Conservation (phyloP, 1,284 basidiomycete genomes). For the Naganishia sp. region DNA sequence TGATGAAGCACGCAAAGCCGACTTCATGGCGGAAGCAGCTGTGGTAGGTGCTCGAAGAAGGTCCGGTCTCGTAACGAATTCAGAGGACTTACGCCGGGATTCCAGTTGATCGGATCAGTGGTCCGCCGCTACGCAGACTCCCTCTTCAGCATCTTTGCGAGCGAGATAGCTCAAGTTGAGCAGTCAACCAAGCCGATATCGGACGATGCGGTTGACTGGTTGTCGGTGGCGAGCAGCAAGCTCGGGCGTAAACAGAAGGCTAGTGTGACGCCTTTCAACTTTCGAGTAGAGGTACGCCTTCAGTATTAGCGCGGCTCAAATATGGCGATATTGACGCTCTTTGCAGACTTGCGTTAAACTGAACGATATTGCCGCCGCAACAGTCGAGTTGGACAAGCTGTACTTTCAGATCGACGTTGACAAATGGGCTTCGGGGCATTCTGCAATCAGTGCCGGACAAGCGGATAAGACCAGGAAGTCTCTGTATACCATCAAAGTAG, state of each 20-base stretch:
- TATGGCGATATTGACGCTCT: slow-evolving; percentile 2
- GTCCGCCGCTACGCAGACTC: slow-evolving; percentile 28
- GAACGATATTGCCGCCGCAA: slow-evolving; percentile 93
- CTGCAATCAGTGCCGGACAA: slow-evolving; percentile 53
- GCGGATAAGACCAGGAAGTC: slow-evolving; percentile 64
- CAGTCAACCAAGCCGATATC: slow-evolving; percentile 3
- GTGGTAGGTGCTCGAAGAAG: slow-evolving; percentile 61
- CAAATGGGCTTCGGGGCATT: slow-evolving; percentile 66
- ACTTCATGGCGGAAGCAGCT: slow-evolving; percentile 82
- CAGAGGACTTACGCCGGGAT: too few species aligned
- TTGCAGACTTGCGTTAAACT: slow-evolving; percentile 87
- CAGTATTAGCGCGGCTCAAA: background rate
- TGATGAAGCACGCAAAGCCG: slow-evolving; percentile 81
- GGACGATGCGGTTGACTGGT: slow-evolving; percentile 13
- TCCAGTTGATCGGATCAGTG: slow-evolving; percentile 29
- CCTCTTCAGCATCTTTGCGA: slow-evolving; percentile 19
- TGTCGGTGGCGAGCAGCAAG: slow-evolving; percentile 26
- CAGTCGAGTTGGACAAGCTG: slow-evolving; percentile 86
- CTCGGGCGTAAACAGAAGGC: slow-evolving; percentile 19
- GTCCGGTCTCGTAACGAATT: too few species aligned
- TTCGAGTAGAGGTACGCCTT: slow-evolving; percentile 66
- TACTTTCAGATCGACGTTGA: slow-evolving; percentile 91
- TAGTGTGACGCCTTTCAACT: slow-evolving; percentile 82
- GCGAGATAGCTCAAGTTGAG: slow-evolving; percentile 28
- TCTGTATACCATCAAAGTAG: slow-evolving; percentile 91